Evolutionary conservation across 164 flowering plant genomes (phyloP), one percentile per base, ranked within the genome.

Genomic region (Pachysandra terminalis): DNA sequence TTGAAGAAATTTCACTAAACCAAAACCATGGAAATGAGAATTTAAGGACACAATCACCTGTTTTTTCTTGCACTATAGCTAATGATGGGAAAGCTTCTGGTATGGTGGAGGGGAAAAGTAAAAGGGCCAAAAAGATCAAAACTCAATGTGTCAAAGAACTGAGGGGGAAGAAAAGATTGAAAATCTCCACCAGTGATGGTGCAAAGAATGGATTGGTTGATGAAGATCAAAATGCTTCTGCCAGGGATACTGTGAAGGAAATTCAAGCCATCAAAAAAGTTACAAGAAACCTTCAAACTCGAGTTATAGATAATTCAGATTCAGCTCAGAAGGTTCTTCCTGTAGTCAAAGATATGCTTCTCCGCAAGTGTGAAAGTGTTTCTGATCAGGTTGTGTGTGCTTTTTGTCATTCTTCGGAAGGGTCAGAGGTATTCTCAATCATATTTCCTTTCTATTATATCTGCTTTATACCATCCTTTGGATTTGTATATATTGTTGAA

Each of bases 391-490:
- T 74, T n/a, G 72, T 56, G 21, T 95, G 97, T 81, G 91, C 91
- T 32, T 95, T 95, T 65, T 95, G 98, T 71, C 92, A 78, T 35
- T 85, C 96, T 54, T 67, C 83, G 57, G 81, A 77, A 59, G 85
- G 83, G 32, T 78, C 97, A 8, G 84, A 92, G 96, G 98, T 91
- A 82, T 56, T 8, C 58, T 40, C 57, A 48, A 16, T 37, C 40
- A 26, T 56, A 7, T 53, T 64, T 15, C 57, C 24, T 37, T 19
- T 32, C 51, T 37, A 25, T 26, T 25, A 25, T 25, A n/a, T 12
- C 9, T 62, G 59, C 49, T 17, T 0, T 69, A 52, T 3, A n/a
- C 48, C 19, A n/a, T 23, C 23, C 24, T 17, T 60, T 6, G 45
- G 41, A 19, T 67, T n/a, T 56, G 19, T 27, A n/a, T 19, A 70